phyloP scores from a whole-genome alignment of 768 basidiomycete genomes.

The Amanita muscaria region DNA sequence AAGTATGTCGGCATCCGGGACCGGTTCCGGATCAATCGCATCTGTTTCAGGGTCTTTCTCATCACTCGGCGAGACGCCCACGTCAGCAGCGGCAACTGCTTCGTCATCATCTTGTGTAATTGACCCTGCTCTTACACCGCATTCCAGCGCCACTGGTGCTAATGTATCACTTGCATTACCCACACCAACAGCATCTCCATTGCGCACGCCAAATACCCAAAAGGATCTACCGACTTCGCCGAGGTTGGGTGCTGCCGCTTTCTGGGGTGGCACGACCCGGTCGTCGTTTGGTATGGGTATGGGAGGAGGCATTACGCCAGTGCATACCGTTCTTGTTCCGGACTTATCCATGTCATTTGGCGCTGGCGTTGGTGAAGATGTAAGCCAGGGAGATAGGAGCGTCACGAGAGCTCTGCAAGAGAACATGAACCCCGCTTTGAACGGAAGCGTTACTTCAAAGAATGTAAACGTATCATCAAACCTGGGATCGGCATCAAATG shows the following conservation, averaged over 20 bases:
- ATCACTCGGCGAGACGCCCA: conserved; percentile 9
- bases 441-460: conserved; percentile 21
- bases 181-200: conserved; percentile 14
- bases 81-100: conserved; percentile 11
- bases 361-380: conserved; percentile 3
- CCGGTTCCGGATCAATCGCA: conserved; percentile 1
- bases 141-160: conserved; percentile 4
- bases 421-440: conserved; percentile 74
- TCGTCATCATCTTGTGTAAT: conserved; percentile 1
- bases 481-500: conserved; percentile 9
- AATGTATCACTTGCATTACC: conserved; percentile 7
- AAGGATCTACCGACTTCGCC: conserved; percentile 70
- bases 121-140: conserved; percentile 6
- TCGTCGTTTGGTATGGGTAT: conserved; percentile 23
- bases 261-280: conserved; percentile 67
- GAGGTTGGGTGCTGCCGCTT: conserved; percentile 38
- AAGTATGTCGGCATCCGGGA: background rate
- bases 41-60: too few relatives aligned
- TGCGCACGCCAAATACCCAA: conserved; percentile 42
- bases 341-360: conserved; percentile 28
- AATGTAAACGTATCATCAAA: conserved; percentile 8
- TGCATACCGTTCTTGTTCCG: conserved; percentile 77
- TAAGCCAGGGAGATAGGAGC: conserved; percentile 10
- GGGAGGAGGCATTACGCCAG: conserved; percentile 70
- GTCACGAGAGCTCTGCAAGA: conserved; percentile 41